Evolutionary conservation across 169 alveolate species (phyloP), one percentile per base, ranked within the genome.

Genomic region (Plasmodium berghei): DNA sequence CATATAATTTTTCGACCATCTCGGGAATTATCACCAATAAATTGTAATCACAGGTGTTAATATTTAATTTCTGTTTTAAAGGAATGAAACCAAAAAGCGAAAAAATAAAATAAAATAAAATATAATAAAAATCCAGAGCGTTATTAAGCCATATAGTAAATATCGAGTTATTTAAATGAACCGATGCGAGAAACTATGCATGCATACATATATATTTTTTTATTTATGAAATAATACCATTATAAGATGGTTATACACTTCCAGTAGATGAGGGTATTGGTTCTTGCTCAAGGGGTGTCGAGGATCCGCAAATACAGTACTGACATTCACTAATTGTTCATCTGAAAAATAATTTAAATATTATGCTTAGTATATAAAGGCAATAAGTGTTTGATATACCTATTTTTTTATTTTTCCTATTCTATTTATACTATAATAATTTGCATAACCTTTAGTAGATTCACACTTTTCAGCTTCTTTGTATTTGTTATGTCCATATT

Each of bases 231-330:
- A 34, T 63, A 45, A 16, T 59, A 86, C 91, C 48, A 69, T 69
- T 63, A 86, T 62, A 20, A 86, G 91, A 48, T 70, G 61, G 61
- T 86, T 71, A 16, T 86, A 86, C 75, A 71, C 59, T 46, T 86
- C 74, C 26, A 86, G 54, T 42, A 86, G 18, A 86, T 86, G 75
- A 9, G 66, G 12, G 52, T 58, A 86, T 22, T 71, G 62, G 24
- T 86, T 86, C 5, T 61, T 16, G 77, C 91, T 86, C 52, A 71
- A 59, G 14, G 91, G 91, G 22, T 86, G 91, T 10, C 91, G 64
- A 18, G 91, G 91, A 56, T 86, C 91, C 1, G 87, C 83, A 86
- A 86, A 86, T 14, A 42, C 62, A 61, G 72, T 70, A 18, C 70
- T 86, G 12, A 70, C 67, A 71, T 59, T 86, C 54, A 86, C 63